These are phyloP conservation scores for Toxoplasma gondii DNA, from an alignment of 169 alveolate genomes.

Conservation along the genomic window DNA sequence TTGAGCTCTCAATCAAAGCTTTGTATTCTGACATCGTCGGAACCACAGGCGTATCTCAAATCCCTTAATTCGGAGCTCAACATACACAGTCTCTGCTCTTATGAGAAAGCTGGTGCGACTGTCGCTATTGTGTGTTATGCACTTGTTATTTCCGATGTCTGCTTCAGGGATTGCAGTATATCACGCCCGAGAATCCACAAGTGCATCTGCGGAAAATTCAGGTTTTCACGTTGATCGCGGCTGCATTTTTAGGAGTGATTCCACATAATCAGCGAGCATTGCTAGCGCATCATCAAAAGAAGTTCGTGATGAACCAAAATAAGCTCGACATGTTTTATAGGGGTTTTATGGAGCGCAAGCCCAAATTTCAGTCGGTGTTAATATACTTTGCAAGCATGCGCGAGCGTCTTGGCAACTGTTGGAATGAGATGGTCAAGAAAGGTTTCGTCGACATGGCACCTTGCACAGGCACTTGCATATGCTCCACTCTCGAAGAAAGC, in stretches of 20 bases:
- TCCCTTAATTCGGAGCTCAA: too few species aligned
- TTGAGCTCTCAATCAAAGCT: too few species aligned
- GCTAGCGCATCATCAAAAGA: slow-evolving; percentile 34
- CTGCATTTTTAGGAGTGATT: slow-evolving; percentile 50
- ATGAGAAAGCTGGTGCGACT: neutral
- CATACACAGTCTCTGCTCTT: too few species aligned
- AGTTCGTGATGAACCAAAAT: slow-evolving; percentile 16
- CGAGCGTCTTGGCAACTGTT: slow-evolving; percentile 41
- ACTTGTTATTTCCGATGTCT: neutral
- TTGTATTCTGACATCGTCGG: too few species aligned
- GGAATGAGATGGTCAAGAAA: slow-evolving; percentile 53
- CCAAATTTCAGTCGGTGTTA: slow-evolving; percentile 45
- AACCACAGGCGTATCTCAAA: too few species aligned
- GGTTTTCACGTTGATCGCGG: slow-evolving; percentile 49
- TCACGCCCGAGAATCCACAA: slow-evolving; percentile 17
- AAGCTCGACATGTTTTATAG: slow-evolving; percentile 59
- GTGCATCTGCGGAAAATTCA: slow-evolving; percentile 52
- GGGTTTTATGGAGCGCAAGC: slow-evolving; percentile 46
- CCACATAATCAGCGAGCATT: slow-evolving; percentile 44
- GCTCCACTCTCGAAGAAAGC: slow-evolving; percentile 13
- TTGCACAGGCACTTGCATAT: slow-evolving; percentile 33
- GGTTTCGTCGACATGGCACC: neutral
- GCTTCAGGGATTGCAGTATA: slow-evolving; percentile 46
- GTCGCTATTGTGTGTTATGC: too few species aligned
- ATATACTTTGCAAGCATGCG: slow-evolving; percentile 36